These are phyloP conservation scores for Ophiostoma piceae DNA, from an alignment of 2,329 filamentous ascomycete genomes.

Conservation along the genomic window DNA sequence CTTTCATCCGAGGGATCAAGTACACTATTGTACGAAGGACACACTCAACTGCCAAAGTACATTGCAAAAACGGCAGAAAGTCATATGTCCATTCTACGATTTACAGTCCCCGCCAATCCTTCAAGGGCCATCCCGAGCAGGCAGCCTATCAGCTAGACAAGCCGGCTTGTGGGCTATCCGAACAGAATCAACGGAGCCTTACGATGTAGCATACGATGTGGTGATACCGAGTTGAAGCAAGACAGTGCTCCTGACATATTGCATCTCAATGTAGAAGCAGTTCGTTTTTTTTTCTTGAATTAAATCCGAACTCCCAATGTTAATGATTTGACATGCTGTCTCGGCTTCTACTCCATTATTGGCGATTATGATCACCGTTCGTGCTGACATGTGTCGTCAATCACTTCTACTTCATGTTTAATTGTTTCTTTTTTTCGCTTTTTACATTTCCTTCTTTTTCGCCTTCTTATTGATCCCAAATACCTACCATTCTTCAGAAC, in stretches of 20 bases:
- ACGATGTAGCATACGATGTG: not conserved
- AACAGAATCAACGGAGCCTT: not conserved
- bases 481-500: not conserved
- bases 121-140: not conserved
- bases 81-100: too few species aligned
- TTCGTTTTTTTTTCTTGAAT: too few species aligned
- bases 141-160: not conserved
- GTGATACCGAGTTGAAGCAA: not conserved
- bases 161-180: not conserved
- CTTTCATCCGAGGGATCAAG: not conserved
- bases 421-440: not conserved
- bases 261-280: too few species aligned
- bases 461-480: not conserved
- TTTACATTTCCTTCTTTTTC: not conserved
- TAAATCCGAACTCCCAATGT: too few species aligned
- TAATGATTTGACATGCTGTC: not conserved
- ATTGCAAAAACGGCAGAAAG: too few species aligned
- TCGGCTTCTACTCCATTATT: not conserved
- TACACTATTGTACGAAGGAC: too few species aligned
- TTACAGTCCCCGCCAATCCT: not conserved
- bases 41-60: too few species aligned
- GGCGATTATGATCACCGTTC: not conserved
- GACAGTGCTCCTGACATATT: too few species aligned
- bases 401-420: not conserved
- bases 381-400: not conserved